Base-by-base conservation (phyloP, 768 basidiomycete genomes). In the Tulasnella sp. region DNA sequence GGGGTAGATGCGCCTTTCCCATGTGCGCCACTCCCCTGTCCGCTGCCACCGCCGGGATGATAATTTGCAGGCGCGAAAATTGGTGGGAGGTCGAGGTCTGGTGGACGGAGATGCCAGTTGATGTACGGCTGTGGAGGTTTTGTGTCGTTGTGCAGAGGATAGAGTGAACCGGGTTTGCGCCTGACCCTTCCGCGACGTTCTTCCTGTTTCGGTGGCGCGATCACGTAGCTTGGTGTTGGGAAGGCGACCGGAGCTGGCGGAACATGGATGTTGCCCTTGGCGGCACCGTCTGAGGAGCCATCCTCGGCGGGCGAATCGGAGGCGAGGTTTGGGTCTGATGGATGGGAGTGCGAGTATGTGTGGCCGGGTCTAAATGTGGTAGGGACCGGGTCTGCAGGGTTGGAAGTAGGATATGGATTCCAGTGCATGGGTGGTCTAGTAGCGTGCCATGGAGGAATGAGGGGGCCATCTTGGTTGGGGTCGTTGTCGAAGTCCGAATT, bases 81-180 rank as follows among this genome's bases (percentile, higher is more conserved):
- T 18, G 77, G 77, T 73, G 77, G 77, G 26, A 77, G 44, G 40
- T 72, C 77, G 40, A 44, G 44, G 44, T 77, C 77, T 77, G 77
- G 77, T 35, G 77, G 77, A 73, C 69, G 44, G 40, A 77, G 70
- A 32, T 77, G 77, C 77, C 77, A 77, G 69, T 77, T 77, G 70
- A 55, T 77, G 77, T 77, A 78, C 32, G 77, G 74, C 48, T 78
- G 71, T n/a, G 44, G 48, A 20, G 77, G 72, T 42, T 74, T 73
- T 13, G 74, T 37, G 35, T 75, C 75, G 61, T 74, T 78, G 77
- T 74, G 77, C 37, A 74, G 44, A 13, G 77, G 77, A 40, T 78
- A 78, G 29, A 78, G 73, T 29, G 77, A 78, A 35, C 71, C 77
- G 29, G 71, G 71, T 67, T 74, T 78, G 35, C 73, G 61, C 39